Percentiles rank a stretch among this genome's conserved stretches.
Evolutionary conservation across 257 asterid species (phyloP).

Genomic region (Nemophila menziesii): DNA sequence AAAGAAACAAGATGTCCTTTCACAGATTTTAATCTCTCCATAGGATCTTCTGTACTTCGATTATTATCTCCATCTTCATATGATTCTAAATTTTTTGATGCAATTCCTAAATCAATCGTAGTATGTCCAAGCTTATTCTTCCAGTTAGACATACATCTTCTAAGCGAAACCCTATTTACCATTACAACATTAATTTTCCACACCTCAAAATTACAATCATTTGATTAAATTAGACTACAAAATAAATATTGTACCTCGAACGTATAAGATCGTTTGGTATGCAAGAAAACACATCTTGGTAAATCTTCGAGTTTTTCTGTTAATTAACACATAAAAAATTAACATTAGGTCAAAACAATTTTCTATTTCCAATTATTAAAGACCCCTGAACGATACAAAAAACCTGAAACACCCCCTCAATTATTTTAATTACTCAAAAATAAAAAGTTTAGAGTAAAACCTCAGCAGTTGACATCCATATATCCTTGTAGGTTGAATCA

Average conservation of each 20-base stretch:
- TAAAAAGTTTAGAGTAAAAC: slow-evolving; percentile 29
- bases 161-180: slow-evolving; percentile 55
- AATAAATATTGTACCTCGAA: slow-evolving; percentile 44
- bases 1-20: slow-evolving; percentile 92
- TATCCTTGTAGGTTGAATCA: slow-evolving; percentile 78
- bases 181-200: not conserved
- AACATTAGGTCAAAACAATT: too few species aligned
- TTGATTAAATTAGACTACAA: slow-evolving; percentile 9
- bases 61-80: slow-evolving; percentile 55
- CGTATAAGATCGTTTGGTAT: slow-evolving; percentile 86
- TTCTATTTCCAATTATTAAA: too few species aligned
- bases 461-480: slow-evolving; percentile 96
- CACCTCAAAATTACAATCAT: slow-evolving; percentile 3
- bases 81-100: slow-evolving; percentile 51
- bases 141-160: slow-evolving; percentile 67
- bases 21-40: slow-evolving; percentile 64
- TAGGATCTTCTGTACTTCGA: slow-evolving; percentile 58
- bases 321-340: not conserved
- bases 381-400: too few species aligned
- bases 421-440: not conserved
- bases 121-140: slow-evolving; percentile 70
- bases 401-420: too few species aligned
- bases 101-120: slow-evolving; percentile 82
- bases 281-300: slow-evolving; percentile 89
- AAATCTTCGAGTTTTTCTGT: slow-evolving; percentile 77